phyloP scores from a whole-genome alignment of 768 basidiomycete genomes.

The Calocera viscosa region DNA sequence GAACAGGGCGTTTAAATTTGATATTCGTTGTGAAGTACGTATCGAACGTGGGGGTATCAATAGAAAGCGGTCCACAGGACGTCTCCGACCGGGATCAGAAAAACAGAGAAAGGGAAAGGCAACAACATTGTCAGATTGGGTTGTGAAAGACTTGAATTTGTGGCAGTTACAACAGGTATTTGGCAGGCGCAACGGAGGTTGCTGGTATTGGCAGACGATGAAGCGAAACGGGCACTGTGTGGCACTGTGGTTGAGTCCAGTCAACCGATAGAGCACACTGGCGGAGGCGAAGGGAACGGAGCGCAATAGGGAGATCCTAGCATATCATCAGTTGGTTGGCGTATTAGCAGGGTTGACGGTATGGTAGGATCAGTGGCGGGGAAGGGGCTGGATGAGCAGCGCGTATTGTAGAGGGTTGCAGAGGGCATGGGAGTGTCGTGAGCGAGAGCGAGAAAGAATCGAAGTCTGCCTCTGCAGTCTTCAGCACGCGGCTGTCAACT shows the following conservation, averaged over 20 bases:
- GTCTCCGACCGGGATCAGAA: too few relatives aligned
- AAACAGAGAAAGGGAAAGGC: background rate
- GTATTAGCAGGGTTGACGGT: background rate
- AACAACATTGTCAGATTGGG: background rate
- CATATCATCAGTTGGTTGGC: background rate
- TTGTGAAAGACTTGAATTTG: background rate
- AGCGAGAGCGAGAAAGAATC: too few relatives aligned
- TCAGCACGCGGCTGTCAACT: too few relatives aligned
- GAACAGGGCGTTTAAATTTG: background rate
- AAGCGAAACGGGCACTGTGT: background rate
- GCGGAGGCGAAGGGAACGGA: background rate
- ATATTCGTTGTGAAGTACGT: too few relatives aligned
- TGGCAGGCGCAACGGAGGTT: background rate
- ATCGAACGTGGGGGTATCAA: too few relatives aligned
- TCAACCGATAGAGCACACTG: background rate
- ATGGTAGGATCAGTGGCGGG: background rate
- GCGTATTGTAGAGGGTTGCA: too few relatives aligned
- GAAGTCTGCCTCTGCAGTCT: too few relatives aligned
- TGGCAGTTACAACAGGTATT: conserved; percentile 3
- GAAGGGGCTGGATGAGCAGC: too few relatives aligned
- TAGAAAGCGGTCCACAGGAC: too few relatives aligned
- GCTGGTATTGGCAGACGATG: background rate
- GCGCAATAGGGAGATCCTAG: background rate
- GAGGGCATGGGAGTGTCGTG: too few relatives aligned
- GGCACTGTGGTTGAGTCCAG: background rate